Base-by-base conservation (phyloP, 2,329 filamentous ascomycete species). In the Fusarium abutilonis region DNA sequence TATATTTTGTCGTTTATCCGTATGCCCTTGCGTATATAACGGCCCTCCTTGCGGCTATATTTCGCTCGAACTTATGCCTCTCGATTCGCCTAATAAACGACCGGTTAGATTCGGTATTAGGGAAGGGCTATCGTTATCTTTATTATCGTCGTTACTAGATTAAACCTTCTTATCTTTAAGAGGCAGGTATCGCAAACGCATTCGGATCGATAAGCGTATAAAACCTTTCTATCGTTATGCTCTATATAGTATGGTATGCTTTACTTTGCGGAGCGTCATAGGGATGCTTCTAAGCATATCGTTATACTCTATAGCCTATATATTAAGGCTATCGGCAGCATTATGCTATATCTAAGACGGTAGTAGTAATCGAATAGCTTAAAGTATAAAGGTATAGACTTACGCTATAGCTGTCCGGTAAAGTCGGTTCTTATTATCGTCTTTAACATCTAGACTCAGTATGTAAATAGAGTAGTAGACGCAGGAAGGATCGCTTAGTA, bases 371-470 rank as follows among this genome's bases (percentile, higher is more conserved):
- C 57, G 60, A 41, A 77, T 59, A 29, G 75, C 73, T 52, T 73
- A 69, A 49, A 79, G 61, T 17, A 75, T 55, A 28, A 80, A 78
- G 39, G 75, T 72, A 45, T 79, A 76, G 23, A 77, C 72, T 57
- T 78, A 73, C 1, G 73, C 72, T 42, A 75, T 71, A 19, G 77
- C 75, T 1, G 75, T 79, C 17, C 64, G 64, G 57, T 78, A 64
- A 17, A 79, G 72, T 51, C 70, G 68, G 10, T 54, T 67, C 23
- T 75, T 66, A 52, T 78, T 67, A 31, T 31, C 65, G 13, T 74
- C 68, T 6, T 70, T 8, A 3, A 78, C 72, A 31, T 78, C 75
- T 7, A 71, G 64, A 44, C 68, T 72, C 14, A 74, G 75, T 9
- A 78, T 64, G 36, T 61, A 75, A 2, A 76, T 56, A 1, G 48